These are phyloP conservation scores for Plasmodium falciparum DNA, from an alignment of 169 alveolate species.

Conservation along the genomic window DNA sequence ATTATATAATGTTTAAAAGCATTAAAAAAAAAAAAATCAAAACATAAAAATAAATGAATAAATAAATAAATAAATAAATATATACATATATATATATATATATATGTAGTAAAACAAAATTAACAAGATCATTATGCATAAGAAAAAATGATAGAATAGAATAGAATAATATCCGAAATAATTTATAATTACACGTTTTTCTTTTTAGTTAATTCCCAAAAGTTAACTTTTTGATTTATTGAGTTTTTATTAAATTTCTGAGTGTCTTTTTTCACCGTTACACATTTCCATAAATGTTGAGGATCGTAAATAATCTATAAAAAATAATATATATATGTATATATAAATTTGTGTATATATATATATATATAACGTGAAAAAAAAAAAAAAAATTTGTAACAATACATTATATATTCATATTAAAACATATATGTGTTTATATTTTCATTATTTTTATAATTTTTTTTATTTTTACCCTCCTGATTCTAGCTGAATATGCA, in stretches of 20 bases:
- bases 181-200: neutral
- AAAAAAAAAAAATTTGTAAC: neutral
- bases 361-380: neutral
- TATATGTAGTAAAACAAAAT: neutral
- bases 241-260: neutral
- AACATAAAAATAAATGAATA: neutral
- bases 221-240: neutral
- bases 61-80: neutral
- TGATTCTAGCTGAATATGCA: neutral
- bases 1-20: no score
- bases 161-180: neutral
- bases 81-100: neutral
- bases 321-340: neutral
- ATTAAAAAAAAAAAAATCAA: neutral
- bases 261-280: constrained; percentile 3
- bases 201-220: constrained; percentile 7
- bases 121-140: no score
- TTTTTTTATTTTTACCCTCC: neutral
- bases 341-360: neutral
- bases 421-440: neutral
- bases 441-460: neutral
- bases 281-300: neutral
- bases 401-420: neutral
- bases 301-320: neutral
- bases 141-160: no score